Evolutionary conservation across 2,329 filamentous ascomycete species (phyloP), one percentile per base, ranked within the genome.

Genomic region (Atkinsonella texensis): DNA sequence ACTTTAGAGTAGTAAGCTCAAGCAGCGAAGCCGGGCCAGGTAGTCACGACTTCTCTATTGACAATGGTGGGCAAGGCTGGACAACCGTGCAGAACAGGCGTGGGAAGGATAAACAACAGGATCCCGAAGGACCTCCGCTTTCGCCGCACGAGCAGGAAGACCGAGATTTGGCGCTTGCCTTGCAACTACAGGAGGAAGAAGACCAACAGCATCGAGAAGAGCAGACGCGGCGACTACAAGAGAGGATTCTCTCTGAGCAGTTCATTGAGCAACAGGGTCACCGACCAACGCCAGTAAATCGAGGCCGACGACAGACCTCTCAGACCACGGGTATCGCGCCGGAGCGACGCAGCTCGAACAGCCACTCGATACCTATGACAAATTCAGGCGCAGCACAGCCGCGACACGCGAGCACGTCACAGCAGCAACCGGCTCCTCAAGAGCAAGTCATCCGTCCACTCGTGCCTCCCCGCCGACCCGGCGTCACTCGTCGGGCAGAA

Each of bases 181-280:
- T 98, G 7, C 93, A 97, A 63, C 77, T 96, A 1, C 91, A 97
- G 64, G 93, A 97, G 61, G 89, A 95, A 64, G 91, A 97, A 65
- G 89, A 96, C 56, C 83, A 89, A 60, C 78, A 82, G 13, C 81
- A 89, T 56, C 77, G 79, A n/a, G 76, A 80, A 48, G 76, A 81
- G 47, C 75, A 81, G 52, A 80, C 78, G 10, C 77, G 83, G 1
- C 75, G 83, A 8, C 73, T 75, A 11, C 74, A 80, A n/a, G 83
- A 89, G 64, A 81, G 80, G 51, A 71, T 80, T 52, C 72, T 87
- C 1, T 86, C 83, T 0, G 82, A 85, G 60, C 80, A 83, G 55
- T 86, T 77, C 57, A 85, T 89, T 52, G 80, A 85, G 58, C 80
- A 81, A 56, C 79, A 84, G 61, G 77, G 71, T 6, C 68, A 70